Percentiles rank a stretch among this genome's conserved stretches.
Evolutionary conservation across 2,329 filamentous ascomycete species (phyloP).

Genomic region (Trichothecium roseum): DNA sequence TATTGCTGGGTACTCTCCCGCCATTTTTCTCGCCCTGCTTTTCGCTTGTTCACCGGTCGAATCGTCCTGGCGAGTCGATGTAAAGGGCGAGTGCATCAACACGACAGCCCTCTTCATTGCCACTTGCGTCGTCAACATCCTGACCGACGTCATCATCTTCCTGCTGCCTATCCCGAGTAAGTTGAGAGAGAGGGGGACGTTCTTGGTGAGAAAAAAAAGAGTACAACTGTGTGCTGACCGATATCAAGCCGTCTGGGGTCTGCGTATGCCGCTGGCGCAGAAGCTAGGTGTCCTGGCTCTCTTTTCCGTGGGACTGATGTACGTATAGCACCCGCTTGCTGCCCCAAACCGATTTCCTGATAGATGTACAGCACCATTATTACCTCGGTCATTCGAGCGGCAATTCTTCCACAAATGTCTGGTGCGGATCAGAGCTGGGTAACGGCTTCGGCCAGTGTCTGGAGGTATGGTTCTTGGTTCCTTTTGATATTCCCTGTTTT

Average conservation of each 20-base stretch:
- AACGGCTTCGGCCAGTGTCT: constrained; percentile 14
- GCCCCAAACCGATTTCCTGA: background rate
- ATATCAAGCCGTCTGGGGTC: constrained; percentile 19
- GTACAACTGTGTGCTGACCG: background rate
- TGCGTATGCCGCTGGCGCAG: constrained; percentile 33
- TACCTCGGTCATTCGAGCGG: constrained; percentile 19
- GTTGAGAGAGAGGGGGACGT: background rate
- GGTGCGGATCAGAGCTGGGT: constrained; percentile 18
- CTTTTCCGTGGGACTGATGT: constrained; percentile 30
- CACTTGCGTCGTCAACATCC: constrained; percentile 35
- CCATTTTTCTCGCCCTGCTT: constrained; percentile 21
- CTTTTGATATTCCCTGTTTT: background rate
- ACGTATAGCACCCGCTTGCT: constrained; percentile 7
- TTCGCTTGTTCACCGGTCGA: constrained; percentile 25
- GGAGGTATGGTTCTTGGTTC: too few species aligned
- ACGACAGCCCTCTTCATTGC: constrained; percentile 36
- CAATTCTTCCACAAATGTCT: constrained; percentile 14
- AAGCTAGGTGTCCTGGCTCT: constrained; percentile 33
- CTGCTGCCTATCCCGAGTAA: constrained; percentile 31
- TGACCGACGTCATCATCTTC: constrained; percentile 36
- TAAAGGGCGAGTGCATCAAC: constrained; percentile 30
- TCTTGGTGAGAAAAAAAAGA: background rate
- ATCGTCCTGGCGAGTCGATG: constrained; percentile 17
- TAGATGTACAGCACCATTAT: constrained; percentile 17
- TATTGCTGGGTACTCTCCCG: constrained; percentile 18